Conservation (phyloP, 805 yeast species). For the Pichia heedii region DNA sequence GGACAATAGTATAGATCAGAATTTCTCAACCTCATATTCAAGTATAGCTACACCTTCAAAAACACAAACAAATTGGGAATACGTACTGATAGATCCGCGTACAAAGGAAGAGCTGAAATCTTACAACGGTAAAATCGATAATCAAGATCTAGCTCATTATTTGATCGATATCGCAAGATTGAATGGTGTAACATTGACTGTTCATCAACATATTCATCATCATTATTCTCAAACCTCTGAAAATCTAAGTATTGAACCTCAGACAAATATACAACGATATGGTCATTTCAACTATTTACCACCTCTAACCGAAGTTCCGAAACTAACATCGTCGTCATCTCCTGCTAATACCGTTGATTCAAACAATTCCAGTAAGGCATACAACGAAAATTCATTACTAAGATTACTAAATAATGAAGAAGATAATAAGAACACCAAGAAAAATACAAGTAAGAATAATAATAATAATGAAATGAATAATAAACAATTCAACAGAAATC, state of each 20-base stretch:
- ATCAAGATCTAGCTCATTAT: slow-evolving; percentile 46
- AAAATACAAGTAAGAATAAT: slow-evolving; percentile 1
- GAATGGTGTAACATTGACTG: slow-evolving; percentile 50
- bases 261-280: slow-evolving; percentile 45
- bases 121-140: slow-evolving; percentile 39
- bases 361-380: slow-evolving; percentile 12
- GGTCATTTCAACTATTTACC: slow-evolving; percentile 72
- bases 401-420: slow-evolving; percentile 33
- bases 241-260: slow-evolving; percentile 32
- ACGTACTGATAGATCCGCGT: slow-evolving; percentile 38
- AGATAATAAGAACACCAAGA: slow-evolving; percentile 4
- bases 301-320: slow-evolving; percentile 62
- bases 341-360: slow-evolving; percentile 26
- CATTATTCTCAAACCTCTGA: slow-evolving; percentile 47
- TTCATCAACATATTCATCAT: slow-evolving; percentile 83
- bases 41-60: slow-evolving; percentile 19
- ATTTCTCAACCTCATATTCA: background rate
- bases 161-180: slow-evolving; percentile 53
- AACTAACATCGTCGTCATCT: slow-evolving; percentile 50
- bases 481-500: background rate
- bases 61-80: slow-evolving; percentile 52
- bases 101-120: slow-evolving; percentile 36
- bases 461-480: background rate
- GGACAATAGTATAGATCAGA: too few species aligned
- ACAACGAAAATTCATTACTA: slow-evolving; percentile 33